These are phyloP conservation scores for Picochlorum sp. DNA, from an alignment of 139 green algal genomes.

Conservation along the genomic window DNA sequence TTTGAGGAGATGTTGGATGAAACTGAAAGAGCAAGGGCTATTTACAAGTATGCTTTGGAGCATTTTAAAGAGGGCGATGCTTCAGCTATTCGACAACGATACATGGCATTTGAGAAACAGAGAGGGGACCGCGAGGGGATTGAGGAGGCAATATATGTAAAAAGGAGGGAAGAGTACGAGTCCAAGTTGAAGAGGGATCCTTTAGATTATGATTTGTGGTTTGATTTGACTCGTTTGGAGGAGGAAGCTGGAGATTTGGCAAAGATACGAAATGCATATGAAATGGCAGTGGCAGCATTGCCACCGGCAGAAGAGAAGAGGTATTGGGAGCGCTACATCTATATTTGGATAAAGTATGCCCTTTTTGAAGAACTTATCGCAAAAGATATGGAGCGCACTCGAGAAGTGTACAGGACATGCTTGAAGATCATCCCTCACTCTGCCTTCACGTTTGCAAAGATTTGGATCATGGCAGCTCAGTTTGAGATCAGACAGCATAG, in stretches of 20 bases:
- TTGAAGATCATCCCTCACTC: conserved; percentile 89
- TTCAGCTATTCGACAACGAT: conserved; percentile 57
- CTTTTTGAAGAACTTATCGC: conserved; percentile 93
- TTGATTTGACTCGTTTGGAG: conserved; percentile 90
- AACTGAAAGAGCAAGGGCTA: conserved; percentile 79
- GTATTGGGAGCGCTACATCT: conserved; percentile 96
- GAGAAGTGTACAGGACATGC: conserved; percentile 77
- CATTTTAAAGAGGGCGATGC: conserved; percentile 73
- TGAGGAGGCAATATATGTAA: conserved; percentile 83
- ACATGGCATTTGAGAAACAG: conserved; percentile 94
- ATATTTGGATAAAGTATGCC: conserved; percentile 98
- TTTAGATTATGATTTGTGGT: conserved; percentile 93
- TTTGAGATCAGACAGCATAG: conserved; percentile 72
- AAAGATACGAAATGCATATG: conserved; percentile 77
- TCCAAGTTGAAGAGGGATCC: conserved; percentile 73
- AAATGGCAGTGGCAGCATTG: conserved; percentile 85
- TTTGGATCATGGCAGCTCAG: conserved; percentile 92
- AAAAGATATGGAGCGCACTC: conserved; percentile 66
- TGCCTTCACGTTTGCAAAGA: conserved; percentile 92
- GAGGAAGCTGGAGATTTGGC: conserved; percentile 66
- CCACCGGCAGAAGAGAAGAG: conserved; percentile 84
- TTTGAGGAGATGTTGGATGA: conserved; percentile 95
- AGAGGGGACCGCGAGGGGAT: conserved; percentile 83
- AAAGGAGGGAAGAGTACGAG: conserved; percentile 77
- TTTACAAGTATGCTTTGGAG: conserved; percentile 92